Evolutionary conservation across 2,329 filamentous ascomycete genomes (phyloP), one percentile per base, ranked within the genome.

Genomic region (Alternaria atra): DNA sequence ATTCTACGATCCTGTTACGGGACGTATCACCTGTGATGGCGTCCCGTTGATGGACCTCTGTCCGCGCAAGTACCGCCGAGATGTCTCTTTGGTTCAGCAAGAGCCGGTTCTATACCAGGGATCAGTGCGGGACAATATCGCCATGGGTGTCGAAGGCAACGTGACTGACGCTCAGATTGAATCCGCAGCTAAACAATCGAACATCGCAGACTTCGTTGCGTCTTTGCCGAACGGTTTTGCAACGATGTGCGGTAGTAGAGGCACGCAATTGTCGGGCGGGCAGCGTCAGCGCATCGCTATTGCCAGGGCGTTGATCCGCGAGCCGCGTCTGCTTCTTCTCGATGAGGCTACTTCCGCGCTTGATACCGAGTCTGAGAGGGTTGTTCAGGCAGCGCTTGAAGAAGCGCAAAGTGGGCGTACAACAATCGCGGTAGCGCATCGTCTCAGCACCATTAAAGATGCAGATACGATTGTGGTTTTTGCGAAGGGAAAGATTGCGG

Each of bases 231-330:
- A 97, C 47, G 82, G 93, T 90, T 44, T 77, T 51, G 65, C 65
- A 37, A 78, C 75, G 2, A 62, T 75, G 48, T 76, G 73, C 42
- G 76, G 77, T 12, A 72, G 57, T 32, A 66, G 71, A 25, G 75
- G 75, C 52, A 79, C 64, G 69, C 81, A 5, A n/a, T 61, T 78
- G 2, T 77, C 73, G 1, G 94, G 95, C 56, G 95, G 94, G 0
- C 95, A 98, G 80, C 97, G 97, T 76, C 94, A 98, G 80, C 91
- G 95, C 61, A 90, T 98, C 35, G 94, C 93, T 51, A 97, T 98
- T 75, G 94, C 95, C 4, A 89, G 94, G 5, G 95, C 94, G 0
- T 83, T 98, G 12, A 89, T 98, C 42, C 90, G 94, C n/a, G 88
- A 97, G 71, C 94, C 95, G 7, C 94, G 92, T 79, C 89, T 98